Base-by-base conservation (phyloP, 2,329 filamentous ascomycete genomes). In the Alternaria metachromatica region DNA sequence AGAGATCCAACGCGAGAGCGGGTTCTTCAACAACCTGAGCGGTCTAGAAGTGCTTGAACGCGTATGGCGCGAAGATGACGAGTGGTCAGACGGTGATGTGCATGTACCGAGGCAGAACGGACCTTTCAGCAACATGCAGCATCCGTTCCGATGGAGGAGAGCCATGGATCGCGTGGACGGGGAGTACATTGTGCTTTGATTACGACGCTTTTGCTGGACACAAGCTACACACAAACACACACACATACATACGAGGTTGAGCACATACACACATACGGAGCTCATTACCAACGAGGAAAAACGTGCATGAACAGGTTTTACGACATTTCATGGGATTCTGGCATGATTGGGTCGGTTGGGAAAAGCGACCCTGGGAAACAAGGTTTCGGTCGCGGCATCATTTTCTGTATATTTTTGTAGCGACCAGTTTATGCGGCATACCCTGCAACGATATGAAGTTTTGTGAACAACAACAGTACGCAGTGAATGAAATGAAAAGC, bases 11-110 rank as follows among this genome's bases (percentile, higher is more conserved):
- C 88, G 89, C 28, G 91, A 95, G 69, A 95, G 92, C 58, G 94
- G 94, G 1, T 97, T 97, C 81, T 92, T 94, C 85, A 97, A 97
- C 81, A 97, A 97, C 77, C 86, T 96, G 44, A 91, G 92, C 7
- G 93, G 92, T 8, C 85, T 97, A 25, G 92, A 96, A 73, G 89
- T 97, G 5, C 82, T 97, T 45, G 94, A 97, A 83, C 89, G 90
- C 72, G 87, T 97, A 15, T 97, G 95, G 94, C 84, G 85, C 12
- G 86, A 85, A 54, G 86, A 88, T 54, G 79, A 80, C 59, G 74
- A 75, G 54, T 72, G 70, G 70, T 60, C 66, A 26, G 74, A 73
- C 13, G 62, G 78, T 44, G 67, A 72, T 30, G 53, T 63, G 37
- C 67, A 68, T 46, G 66, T 67, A 55, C 68, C 65, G n/a, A 66